Evolutionary conservation across 2,329 filamentous ascomycete genomes (phyloP), one percentile per base, ranked within the genome.

Genomic region (Emergomyces pasteurianus): DNA sequence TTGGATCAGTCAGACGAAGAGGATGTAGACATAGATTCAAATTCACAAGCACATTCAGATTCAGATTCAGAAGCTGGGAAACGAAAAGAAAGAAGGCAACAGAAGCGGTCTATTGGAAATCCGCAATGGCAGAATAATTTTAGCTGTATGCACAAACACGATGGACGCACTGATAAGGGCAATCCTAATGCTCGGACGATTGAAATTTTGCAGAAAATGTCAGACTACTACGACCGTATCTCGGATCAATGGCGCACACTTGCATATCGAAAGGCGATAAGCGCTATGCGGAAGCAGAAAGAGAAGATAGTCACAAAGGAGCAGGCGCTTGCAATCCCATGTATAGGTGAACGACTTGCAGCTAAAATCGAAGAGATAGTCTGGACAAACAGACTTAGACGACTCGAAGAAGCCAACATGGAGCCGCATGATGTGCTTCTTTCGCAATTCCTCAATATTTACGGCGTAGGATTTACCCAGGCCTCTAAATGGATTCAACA

Each of bases 281-380:
- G 79, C n/a, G 87, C 84, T 2, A 79, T 97, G 14, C 84, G 84
- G 52, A 85, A 83, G 55, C 87, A 92, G 63, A 70, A 76, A 0
- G 69, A 68, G 23, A 86, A 84, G 69, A 82, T 96, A 62, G 77
- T 73, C 3, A 92, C 87, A 0, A 85, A 82, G 61, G 80, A 85
- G 56, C 81, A 95, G 71, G 92, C 92, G 0, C 75, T 81, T 12
- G 72, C 75, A 1, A 79, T 96, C 0, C 84, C 85, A 0, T 82
- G 80, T 61, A 85, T 96, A 42, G 92, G 92, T 8, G 68, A 78
- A 12, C 82, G 89, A 0, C 77, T 96, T 1, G 91, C 91, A 0
- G 79, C 82, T 31, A 96, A 96, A 72, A 94, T 97, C 64, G 89
- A 94, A 67, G 92, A 96, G 70, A 95, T 96, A 50, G 89, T 85